These are phyloP conservation scores for Phycomyces blakesleeanus DNA, from an alignment of 192 early-diverging fungal genomes.

Conservation along the genomic window DNA sequence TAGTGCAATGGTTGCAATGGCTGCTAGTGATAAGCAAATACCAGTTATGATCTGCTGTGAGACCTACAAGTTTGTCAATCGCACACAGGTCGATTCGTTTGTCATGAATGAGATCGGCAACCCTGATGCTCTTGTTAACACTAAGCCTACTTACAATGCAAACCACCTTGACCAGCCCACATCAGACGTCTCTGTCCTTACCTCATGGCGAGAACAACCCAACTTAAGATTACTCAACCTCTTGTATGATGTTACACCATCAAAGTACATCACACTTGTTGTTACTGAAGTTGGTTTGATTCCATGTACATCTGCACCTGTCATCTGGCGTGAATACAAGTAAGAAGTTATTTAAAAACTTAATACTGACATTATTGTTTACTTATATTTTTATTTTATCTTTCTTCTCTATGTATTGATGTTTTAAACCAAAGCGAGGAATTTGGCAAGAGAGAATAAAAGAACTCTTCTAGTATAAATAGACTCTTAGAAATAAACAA, in stretches of 20 bases:
- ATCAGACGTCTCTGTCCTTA: conserved; percentile 23
- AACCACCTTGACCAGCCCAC: conserved; percentile 2
- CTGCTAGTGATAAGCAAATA: conserved; percentile 82
- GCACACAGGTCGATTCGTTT: conserved; percentile 90
- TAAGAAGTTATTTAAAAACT: conserved; percentile 10
- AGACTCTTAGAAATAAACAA: no score
- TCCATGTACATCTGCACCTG: conserved; percentile 83
- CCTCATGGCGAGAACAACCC: conserved; percentile 72
- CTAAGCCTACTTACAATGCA: conserved; percentile 20
- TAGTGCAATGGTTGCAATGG: conserved; percentile 87
- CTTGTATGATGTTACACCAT: conserved; percentile 93
- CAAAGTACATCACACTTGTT: conserved; percentile 86
- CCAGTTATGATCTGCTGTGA: conserved; percentile 95
- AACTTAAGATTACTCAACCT: conserved; percentile 85
- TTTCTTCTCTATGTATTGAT: conserved; percentile 9
- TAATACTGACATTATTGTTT: background rate
- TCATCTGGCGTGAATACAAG: conserved; percentile 49
- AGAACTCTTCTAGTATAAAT: no score
- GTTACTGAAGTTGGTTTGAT: conserved; percentile 91
- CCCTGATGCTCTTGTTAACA: conserved; percentile 78
- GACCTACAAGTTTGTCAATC: conserved; percentile 93
- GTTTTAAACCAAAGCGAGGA: conserved; percentile 32
- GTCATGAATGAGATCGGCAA: conserved; percentile 94
- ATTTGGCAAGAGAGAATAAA: conserved; percentile 18
- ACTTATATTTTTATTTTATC: background rate